Base-by-base conservation (phyloP, 164 flowering plant species). In the Aristolochia californica region DNA sequence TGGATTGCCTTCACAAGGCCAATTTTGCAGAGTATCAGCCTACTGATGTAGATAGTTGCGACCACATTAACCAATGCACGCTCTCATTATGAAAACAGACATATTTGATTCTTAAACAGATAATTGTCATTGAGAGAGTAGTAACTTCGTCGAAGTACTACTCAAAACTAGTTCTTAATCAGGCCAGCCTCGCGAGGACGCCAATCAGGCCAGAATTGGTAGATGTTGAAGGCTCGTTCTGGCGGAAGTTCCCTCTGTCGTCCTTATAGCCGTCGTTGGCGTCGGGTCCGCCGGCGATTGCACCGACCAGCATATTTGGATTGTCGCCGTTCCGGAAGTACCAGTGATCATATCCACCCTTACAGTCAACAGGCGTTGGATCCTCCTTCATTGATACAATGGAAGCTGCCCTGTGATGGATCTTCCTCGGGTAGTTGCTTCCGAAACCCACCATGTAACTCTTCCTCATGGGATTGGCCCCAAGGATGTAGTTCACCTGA, bases 391-490 rank as follows among this genome's bases (percentile, higher is more conserved):
- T 55, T 25, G 94, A 91, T 28, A 84, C 91, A 48, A 91, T 91
- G 0, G 97, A 91, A 3, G 96, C 77, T 12, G 60, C 97, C 25
- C 96, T 58, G 74, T 91, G 97, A 69, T 91, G 97, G 48, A 80
- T 83, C 69, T 78, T 85, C 44, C 51, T 72, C 0, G 97, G 97
- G 65, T 73, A 91, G 73, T 80, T 85, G 83, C 58, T 81, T 24
- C 97, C 96, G 55, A 83, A 91, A 2, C 96, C 97, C 5, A 91
- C 96, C 97, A 91, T 85, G 77, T 91, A 91, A 63, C 96, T 88
- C 17, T 89, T 91, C 0, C 83, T 89, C 65, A 91, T 81, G 8
- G 97, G 97, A 68, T 91, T 91, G 80, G 88, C 88, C 45, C 97
- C 97, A 20, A 91, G 91, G 58, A 91, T 82, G 74, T 91, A 91